phyloP scores from a whole-genome alignment of 306 rosid genomes.

The Cicer cuneatum region DNA sequence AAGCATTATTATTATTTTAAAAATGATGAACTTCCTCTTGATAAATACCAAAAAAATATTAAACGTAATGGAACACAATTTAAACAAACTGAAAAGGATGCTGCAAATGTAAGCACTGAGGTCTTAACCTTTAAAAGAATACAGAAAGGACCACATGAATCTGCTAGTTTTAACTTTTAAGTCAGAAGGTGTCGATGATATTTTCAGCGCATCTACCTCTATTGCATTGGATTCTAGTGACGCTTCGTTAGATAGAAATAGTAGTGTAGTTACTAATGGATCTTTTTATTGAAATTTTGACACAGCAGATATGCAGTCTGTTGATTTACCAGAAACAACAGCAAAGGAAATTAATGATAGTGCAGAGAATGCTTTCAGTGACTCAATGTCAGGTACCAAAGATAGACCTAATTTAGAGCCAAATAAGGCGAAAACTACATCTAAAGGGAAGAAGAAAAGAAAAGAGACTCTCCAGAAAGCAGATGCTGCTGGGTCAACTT shows the following conservation, averaged over 20 bases:
- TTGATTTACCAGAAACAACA: conserved; percentile 51
- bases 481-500: conserved; percentile 91
- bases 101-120: conserved; percentile 40
- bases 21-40: conserved; percentile 45
- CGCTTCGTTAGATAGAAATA: conserved; percentile 50
- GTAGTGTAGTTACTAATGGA: conserved; percentile 44
- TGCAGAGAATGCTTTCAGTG: conserved; percentile 51
- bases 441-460: conserved; percentile 63
- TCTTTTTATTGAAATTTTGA: conserved; percentile 45
- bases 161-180: conserved; percentile 39
- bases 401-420: conserved; percentile 64
- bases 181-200: conserved; percentile 50
- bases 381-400: conserved; percentile 48
- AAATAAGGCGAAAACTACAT: conserved; percentile 55
- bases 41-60: conserved; percentile 40
- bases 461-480: conserved; percentile 78
- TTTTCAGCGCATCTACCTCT: conserved; percentile 39
- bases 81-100: conserved; percentile 48
- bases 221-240: conserved; percentile 44
- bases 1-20: conserved; percentile 39
- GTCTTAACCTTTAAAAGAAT: conserved; percentile 43
- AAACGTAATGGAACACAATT: conserved; percentile 36
- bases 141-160: conserved; percentile 47
- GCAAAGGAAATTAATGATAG: conserved; percentile 51
- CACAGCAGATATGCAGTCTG: conserved; percentile 48